Evolutionary conservation across 2,329 filamentous ascomycete genomes (phyloP).

Genomic region (Fusarium secorum): DNA sequence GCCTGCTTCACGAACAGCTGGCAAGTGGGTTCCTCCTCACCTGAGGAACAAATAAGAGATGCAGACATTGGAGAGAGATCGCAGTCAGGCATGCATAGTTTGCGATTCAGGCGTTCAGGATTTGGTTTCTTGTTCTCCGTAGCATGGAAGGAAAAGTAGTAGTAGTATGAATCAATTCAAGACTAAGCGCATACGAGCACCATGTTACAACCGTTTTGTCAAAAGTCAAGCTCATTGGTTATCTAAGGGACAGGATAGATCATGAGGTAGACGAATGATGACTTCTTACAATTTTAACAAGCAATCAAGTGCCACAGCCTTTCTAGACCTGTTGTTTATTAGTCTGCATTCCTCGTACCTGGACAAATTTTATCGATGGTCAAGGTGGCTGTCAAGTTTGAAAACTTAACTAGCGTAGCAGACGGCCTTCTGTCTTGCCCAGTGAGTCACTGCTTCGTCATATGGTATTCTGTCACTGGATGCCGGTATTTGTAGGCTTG

Average conservation of each 20-base stretch:
- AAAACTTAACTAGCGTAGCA: background rate
- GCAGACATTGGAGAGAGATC: conserved; percentile 32
- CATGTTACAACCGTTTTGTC: conserved; percentile 29
- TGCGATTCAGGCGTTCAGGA: conserved; percentile 50
- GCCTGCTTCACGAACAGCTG: conserved; percentile 60
- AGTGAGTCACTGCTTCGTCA: background rate
- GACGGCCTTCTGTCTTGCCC: background rate
- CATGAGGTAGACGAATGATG: conserved; percentile 10
- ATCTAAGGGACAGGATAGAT: conserved; percentile 8
- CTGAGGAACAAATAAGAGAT: conserved; percentile 45
- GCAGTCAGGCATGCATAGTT: conserved; percentile 36
- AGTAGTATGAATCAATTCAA: conserved; percentile 42
- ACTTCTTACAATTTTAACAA: conserved; percentile 5
- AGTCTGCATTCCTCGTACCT: conserved; percentile 25
- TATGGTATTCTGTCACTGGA: background rate
- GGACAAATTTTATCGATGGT: background rate
- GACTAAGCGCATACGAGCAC: conserved; percentile 40
- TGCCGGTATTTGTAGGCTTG: background rate
- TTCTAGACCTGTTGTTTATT: background rate
- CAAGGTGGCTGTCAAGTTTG: conserved; percentile 6
- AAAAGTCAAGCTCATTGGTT: conserved; percentile 8
- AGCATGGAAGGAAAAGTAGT: conserved; percentile 40
- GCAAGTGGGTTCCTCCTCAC: conserved; percentile 67
- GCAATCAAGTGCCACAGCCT: conserved; percentile 7
- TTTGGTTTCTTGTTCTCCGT: conserved; percentile 46